These are phyloP conservation scores for Fusarium kyushuense DNA, from an alignment of 2,329 filamentous ascomycete genomes.

Conservation along the genomic window DNA sequence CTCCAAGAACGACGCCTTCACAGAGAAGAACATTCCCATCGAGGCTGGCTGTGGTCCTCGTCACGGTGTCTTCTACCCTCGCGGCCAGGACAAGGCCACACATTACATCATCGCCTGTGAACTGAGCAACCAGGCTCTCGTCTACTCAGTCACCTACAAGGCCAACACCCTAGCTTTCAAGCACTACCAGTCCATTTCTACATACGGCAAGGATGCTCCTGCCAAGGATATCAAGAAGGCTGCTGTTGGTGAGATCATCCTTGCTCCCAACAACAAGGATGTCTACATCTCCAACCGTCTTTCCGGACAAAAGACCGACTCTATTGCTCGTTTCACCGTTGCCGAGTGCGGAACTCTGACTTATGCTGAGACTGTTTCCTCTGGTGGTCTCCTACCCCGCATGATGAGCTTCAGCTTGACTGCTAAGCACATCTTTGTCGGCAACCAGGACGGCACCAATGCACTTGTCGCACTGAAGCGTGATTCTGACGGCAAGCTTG, in stretches of 20 bases:
- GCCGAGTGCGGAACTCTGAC: conserved; percentile 49
- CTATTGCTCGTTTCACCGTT: conserved; percentile 60
- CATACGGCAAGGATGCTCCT: conserved; percentile 53
- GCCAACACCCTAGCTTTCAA: conserved; percentile 53
- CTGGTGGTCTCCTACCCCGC: conserved; percentile 57
- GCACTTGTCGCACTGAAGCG: conserved; percentile 58
- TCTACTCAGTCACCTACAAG: conserved; percentile 58
- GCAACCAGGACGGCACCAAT: conserved; percentile 58
- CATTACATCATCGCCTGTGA: conserved; percentile 64
- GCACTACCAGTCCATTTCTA: conserved; percentile 55
- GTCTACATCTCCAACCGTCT: conserved; percentile 66
- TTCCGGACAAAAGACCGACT: conserved; percentile 59
- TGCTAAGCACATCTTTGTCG: conserved; percentile 58
- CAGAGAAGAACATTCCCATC: conserved; percentile 51
- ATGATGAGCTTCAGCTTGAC: conserved; percentile 59
- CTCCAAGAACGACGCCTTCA: conserved; percentile 56
- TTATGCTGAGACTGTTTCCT: conserved; percentile 52
- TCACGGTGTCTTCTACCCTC: conserved; percentile 62
- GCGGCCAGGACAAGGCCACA: conserved; percentile 50
- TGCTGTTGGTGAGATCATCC: conserved; percentile 60
- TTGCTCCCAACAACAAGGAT: conserved; percentile 57
- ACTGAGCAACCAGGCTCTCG: conserved; percentile 58
- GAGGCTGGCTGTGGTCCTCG: conserved; percentile 60
- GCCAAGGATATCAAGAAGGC: conserved; percentile 55
- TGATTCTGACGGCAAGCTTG: conserved; percentile 48